Base-by-base conservation (phyloP, 2,329 filamentous ascomycete species). In the Ophiocordyceps camponoti-floridani region DNA sequence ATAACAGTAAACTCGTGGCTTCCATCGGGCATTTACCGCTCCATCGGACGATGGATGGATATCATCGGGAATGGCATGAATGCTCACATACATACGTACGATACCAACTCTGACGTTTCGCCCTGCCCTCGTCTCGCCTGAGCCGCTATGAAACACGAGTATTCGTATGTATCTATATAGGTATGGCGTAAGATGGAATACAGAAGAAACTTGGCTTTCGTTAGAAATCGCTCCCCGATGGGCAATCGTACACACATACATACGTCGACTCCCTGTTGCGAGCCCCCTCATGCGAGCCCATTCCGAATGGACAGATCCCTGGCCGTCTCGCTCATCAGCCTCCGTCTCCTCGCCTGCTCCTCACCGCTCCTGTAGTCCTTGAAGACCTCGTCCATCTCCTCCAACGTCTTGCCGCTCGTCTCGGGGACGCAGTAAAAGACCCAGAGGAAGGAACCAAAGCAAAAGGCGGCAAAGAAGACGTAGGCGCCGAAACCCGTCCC, bases 381-480 rank as follows among this genome's bases (percentile, higher is more conserved):
- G 13, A 61, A 61, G 2, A 60, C 52, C 2, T 54, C 48, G 38
- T 75, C 70, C 64, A 75, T 72, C 49, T 75, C 65, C 51, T 75
- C 72, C 2, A 77, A 62, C 2, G 66, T 69, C 26, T 64, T 61
- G 1, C 69, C 70, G 26, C 67, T 72, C 1, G 74, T 78, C 53
- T 79, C 75, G 0, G 72, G 74, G 0, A 75, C 67, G 47, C 71
- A 72, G 45, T 68, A 65, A 50, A 58, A 73, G 0, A 69, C 68
- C 66, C 70, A 78, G 6, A 54, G 38, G 28, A 58, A 54, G n/a
- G 77, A 68, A 26, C 74, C 59, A 57, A 75, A 70, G 62, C 70
- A 75, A 41, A 78, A 77, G 27, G 58, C 67, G 4, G 70, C 65
- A 53, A 77, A 79, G 48, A 78, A 75, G 48, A 79, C 60, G 54